phyloP scores from a whole-genome alignment of 257 asterid species.

The Penstemon newberryi region DNA sequence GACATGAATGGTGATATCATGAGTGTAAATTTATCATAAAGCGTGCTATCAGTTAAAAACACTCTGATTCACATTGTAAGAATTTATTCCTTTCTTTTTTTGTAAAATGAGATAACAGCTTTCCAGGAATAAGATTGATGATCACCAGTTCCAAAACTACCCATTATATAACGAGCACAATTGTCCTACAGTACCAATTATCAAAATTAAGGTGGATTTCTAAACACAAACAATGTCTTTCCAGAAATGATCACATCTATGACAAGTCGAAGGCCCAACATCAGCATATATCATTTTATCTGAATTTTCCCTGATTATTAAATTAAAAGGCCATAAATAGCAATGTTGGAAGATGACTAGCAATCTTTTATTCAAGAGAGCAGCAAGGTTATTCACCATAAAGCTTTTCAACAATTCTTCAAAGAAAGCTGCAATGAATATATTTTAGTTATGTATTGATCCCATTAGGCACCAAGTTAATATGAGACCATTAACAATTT shows the following conservation, averaged over 20 bases:
- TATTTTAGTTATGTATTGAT: background rate
- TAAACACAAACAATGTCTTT: constrained; percentile 2
- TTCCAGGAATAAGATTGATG: constrained; percentile 5
- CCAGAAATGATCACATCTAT: constrained; percentile 10
- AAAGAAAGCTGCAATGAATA: constrained; percentile 6
- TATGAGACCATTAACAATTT: constrained; percentile 15
- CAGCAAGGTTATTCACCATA: constrained; percentile 20
- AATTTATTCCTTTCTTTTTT: background rate
- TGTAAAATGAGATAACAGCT: constrained; percentile 5
- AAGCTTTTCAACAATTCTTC: constrained; percentile 4
- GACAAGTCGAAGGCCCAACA: constrained; percentile 11
- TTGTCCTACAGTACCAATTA: constrained; percentile 3
- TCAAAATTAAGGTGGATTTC: background rate
- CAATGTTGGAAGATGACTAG: background rate
- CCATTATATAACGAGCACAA: background rate
- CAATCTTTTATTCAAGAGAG: background rate
- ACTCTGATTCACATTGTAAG: background rate
- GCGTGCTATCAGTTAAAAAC: background rate
- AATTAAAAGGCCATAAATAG: constrained; percentile 11
- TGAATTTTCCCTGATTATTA: constrained; percentile 3
- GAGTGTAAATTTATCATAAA: constrained; percentile 1
- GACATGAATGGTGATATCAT: constrained; percentile 1
- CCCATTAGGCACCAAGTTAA: constrained; percentile 8
- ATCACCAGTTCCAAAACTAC: background rate
- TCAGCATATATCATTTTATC: constrained; percentile 17